phyloP scores from a whole-genome alignment of 768 basidiomycete genomes.

The Suillus luteus region DNA sequence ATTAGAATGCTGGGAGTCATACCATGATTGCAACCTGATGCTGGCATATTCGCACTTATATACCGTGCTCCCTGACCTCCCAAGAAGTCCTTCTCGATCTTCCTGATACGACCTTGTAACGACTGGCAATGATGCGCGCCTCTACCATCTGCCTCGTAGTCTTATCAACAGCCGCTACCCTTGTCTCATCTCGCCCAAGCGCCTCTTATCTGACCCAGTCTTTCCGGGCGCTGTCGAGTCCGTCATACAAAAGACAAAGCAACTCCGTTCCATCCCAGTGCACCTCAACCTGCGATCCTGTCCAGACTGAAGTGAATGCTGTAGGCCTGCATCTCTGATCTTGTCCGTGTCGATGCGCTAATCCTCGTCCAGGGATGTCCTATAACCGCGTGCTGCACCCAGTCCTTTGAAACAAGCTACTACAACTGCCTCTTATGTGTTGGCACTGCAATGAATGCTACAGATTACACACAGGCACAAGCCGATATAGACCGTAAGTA shows the following conservation, averaged over 20 bases:
- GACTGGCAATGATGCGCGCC: constrained; percentile 21
- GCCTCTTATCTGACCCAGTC: constrained; percentile 12
- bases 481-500: constrained; percentile 35
- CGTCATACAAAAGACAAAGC: constrained; percentile 20
- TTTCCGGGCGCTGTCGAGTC: constrained; percentile 5
- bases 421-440: constrained; percentile 46
- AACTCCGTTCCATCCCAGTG: constrained; percentile 25
- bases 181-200: constrained; percentile 11
- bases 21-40: neutral
- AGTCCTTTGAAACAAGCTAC: constrained; percentile 40
- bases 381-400: constrained; percentile 39
- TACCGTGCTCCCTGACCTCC: neutral
- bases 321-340: constrained; percentile 18
- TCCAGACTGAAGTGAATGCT: constrained; percentile 26
- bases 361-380: constrained; percentile 28
- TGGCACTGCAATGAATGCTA: constrained; percentile 26
- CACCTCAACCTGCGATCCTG: constrained; percentile 23
- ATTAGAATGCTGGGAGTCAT: neutral
- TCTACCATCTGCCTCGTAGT: neutral
- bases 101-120: neutral
- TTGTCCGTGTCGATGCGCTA: constrained; percentile 12
- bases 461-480: constrained; percentile 34
- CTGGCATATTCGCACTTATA: neutral
- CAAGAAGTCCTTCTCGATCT: neutral
- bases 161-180: constrained; percentile 11